Percentiles rank a stretch among this genome's conserved stretches.
Evolutionary conservation across 345 rosid genomes (phyloP).

Genomic region (Jatropha curcas): DNA sequence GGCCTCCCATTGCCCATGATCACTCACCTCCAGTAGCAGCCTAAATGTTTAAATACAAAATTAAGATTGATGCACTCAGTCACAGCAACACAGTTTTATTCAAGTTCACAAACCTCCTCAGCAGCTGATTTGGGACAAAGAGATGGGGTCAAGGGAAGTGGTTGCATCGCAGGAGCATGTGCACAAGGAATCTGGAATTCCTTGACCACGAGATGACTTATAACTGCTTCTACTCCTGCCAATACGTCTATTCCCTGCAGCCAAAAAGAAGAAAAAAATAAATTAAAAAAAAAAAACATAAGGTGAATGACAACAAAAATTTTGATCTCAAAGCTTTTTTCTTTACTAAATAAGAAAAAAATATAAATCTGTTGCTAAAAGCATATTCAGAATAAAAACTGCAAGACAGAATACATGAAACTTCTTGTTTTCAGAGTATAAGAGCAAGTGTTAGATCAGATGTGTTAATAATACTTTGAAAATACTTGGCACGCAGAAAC

Average conservation of each 20-base stretch:
- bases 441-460: background rate
- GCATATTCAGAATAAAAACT: background rate
- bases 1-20: background rate
- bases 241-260: constrained; percentile 60
- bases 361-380: background rate
- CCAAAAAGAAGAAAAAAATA: background rate
- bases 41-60: background rate
- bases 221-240: constrained; percentile 72
- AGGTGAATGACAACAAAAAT: background rate
- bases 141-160: constrained; percentile 40
- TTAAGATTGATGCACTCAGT: background rate
- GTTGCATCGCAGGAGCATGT: constrained; percentile 61
- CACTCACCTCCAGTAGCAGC: background rate
- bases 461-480: background rate
- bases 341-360: background rate
- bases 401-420: background rate
- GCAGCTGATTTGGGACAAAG: constrained; percentile 69
- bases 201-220: constrained; percentile 65
- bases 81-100: background rate
- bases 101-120: constrained; percentile 56
- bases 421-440: background rate
- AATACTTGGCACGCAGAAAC: background rate
- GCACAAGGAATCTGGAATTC: constrained; percentile 71
- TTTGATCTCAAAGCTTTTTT: background rate
- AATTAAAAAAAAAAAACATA: background rate